Evolutionary conservation across 176 grass and related monocot genomes (phyloP).

Genomic region (Miscanthus lutarioriparius): DNA sequence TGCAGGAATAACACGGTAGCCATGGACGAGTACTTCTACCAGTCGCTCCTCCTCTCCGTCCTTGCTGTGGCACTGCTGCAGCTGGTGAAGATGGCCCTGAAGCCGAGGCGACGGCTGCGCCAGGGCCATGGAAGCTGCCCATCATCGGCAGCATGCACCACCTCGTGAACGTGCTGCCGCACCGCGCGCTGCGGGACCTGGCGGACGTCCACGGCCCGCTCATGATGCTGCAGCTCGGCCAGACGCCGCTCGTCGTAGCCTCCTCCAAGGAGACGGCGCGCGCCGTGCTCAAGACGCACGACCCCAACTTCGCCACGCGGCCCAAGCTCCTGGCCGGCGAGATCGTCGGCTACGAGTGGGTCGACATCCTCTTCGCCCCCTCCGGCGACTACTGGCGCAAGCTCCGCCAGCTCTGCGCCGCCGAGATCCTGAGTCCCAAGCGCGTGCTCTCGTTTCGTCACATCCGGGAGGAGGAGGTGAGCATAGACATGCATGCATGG

Average conservation of each 20-base stretch:
- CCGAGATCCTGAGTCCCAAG: too few relatives aligned
- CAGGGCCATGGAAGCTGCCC: slow-evolving; percentile 51
- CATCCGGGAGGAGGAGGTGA: too few relatives aligned
- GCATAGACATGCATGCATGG: too few relatives aligned
- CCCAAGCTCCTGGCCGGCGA: slow-evolving; percentile 52
- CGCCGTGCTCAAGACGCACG: slow-evolving; percentile 53
- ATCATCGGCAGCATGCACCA: slow-evolving; percentile 61
- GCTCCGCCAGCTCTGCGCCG: too few relatives aligned
- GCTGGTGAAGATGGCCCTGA: slow-evolving; percentile 15
- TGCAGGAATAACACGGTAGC: too few relatives aligned
- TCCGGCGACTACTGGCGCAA: slow-evolving; percentile 59
- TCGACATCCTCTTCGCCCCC: slow-evolving; percentile 57
- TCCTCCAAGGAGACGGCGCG: slow-evolving; percentile 46
- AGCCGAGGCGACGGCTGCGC: slow-evolving; percentile 10
- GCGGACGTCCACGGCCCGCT: slow-evolving; percentile 36
- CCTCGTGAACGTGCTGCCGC: slow-evolving; percentile 46
- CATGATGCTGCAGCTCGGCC: slow-evolving; percentile 49
- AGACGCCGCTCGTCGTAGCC: slow-evolving; percentile 32
- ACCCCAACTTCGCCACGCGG: slow-evolving; percentile 55
- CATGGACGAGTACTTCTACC: slow-evolving; percentile 39
- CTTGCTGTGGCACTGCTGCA: slow-evolving; percentile 35
- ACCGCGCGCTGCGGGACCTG: slow-evolving; percentile 28
- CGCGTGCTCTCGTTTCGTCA: too few relatives aligned
- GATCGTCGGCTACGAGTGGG: slow-evolving; percentile 48
- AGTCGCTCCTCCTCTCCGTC: slow-evolving; percentile 18